These are phyloP conservation scores for Fusarium guadeloupense DNA, from an alignment of 2,329 filamentous ascomycete genomes.

Conservation along the genomic window DNA sequence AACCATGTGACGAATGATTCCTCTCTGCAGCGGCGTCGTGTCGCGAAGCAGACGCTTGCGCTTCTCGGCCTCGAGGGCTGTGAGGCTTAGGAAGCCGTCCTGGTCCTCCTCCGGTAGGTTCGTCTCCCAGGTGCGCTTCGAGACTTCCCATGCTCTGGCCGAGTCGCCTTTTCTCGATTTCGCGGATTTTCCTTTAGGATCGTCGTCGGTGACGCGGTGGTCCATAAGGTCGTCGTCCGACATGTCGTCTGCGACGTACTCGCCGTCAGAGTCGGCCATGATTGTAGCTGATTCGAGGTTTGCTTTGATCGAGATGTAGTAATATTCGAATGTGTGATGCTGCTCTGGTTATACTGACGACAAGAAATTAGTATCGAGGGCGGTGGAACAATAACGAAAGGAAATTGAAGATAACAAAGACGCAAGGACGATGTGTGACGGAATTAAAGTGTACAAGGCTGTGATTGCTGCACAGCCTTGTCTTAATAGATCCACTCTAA, in stretches of 20 bases:
- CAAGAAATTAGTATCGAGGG: neutral
- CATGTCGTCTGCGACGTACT: conserved; percentile 70
- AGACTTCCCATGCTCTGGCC: conserved; percentile 72
- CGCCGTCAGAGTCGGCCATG: conserved; percentile 80
- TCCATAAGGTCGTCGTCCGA: conserved; percentile 72
- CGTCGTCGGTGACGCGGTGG: conserved; percentile 56
- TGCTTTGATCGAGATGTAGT: neutral
- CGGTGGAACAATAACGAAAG: neutral
- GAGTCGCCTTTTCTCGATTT: conserved; percentile 48
- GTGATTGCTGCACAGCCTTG: conserved; percentile 38
- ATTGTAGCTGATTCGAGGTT: neutral
- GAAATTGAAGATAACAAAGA: conserved; percentile 4
- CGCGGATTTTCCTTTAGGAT: conserved; percentile 44
- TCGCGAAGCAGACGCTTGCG: conserved; percentile 84
- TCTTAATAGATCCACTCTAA: conserved; percentile 26
- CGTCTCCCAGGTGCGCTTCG: conserved; percentile 75
- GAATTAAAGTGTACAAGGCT: conserved; percentile 42
- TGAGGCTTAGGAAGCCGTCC: conserved; percentile 81
- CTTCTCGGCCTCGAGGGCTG: conserved; percentile 84
- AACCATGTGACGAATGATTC: conserved; percentile 96
- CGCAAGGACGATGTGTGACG: conserved; percentile 25
- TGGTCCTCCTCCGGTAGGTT: conserved; percentile 75
- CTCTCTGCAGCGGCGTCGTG: conserved; percentile 92
- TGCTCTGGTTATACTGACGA: neutral
- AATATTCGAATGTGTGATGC: neutral